phyloP scores from a whole-genome alignment of 176 grass and related monocot genomes.

The Aegilops bicornis region DNA sequence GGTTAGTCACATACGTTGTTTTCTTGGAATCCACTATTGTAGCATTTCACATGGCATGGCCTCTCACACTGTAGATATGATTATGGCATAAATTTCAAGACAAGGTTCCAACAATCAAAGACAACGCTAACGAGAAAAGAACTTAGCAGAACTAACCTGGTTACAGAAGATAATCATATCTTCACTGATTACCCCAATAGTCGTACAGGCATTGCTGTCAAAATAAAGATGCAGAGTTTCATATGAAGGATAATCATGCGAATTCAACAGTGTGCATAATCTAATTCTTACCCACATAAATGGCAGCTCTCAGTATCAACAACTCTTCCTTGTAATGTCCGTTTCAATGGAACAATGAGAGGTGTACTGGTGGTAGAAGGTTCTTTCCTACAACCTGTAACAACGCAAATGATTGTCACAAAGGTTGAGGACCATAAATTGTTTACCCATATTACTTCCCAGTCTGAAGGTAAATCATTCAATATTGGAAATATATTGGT shows the following conservation, averaged over 20 bases:
- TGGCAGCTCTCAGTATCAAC: slow-evolving; percentile 45
- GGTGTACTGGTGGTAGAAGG: slow-evolving; percentile 12
- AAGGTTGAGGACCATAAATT: slow-evolving; percentile 4
- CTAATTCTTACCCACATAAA: slow-evolving; percentile 62
- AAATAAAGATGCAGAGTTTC: slow-evolving; percentile 33
- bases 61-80: slow-evolving; percentile 67
- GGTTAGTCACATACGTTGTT: slow-evolving; percentile 31
- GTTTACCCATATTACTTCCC: slow-evolving; percentile 13
- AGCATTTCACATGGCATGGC: slow-evolving; percentile 72
- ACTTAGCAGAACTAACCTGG: slow-evolving; percentile 48
- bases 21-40: slow-evolving; percentile 16
- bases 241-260: slow-evolving; percentile 31
- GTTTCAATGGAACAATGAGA: slow-evolving; percentile 48
- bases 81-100: slow-evolving; percentile 27
- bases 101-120: slow-evolving; percentile 23
- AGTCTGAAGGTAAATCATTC: slow-evolving; percentile 12
- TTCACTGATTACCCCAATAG: slow-evolving; percentile 29
- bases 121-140: slow-evolving; percentile 5
- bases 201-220: slow-evolving; percentile 42
- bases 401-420: slow-evolving; percentile 9
- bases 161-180: slow-evolving; percentile 71
- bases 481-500: not conserved
- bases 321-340: slow-evolving; percentile 47
- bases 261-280: slow-evolving; percentile 24
- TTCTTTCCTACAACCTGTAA: slow-evolving; percentile 33